Percentiles rank a stretch among this genome's conserved stretches.
Conservation (phyloP, 768 basidiomycete genomes). For the Cyclocybe aegerita region DNA sequence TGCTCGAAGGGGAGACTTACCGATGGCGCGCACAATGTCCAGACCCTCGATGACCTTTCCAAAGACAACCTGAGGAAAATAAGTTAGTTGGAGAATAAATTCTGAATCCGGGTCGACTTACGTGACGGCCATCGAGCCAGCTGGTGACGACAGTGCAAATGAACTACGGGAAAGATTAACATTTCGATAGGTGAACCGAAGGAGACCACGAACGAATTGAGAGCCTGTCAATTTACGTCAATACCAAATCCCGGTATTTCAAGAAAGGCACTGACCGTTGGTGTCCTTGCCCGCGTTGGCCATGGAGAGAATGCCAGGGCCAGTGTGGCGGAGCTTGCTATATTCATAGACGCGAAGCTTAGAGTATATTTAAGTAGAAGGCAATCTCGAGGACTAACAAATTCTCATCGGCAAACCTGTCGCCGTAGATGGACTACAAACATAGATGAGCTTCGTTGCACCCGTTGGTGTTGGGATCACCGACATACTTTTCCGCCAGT, state of each 20-base stretch:
- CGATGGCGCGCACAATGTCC: slow-evolving; percentile 79
- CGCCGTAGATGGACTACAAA: slow-evolving; percentile 82
- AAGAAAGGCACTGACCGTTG: slow-evolving; percentile 57
- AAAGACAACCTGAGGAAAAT: slow-evolving; percentile 73
- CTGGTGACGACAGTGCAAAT: slow-evolving; percentile 85
- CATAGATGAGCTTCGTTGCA: background rate
- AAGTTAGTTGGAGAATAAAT: background rate
- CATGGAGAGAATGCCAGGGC: slow-evolving; percentile 88
- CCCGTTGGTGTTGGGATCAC: background rate
- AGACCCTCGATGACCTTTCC: slow-evolving; percentile 91
- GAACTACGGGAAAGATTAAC: slow-evolving; percentile 54
- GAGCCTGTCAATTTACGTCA: slow-evolving; percentile 52
- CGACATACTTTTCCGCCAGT: slow-evolving; percentile 80
- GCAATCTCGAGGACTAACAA: slow-evolving; percentile 52
- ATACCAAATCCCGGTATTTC: background rate
- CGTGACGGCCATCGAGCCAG: slow-evolving; percentile 93
- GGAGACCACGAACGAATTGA: slow-evolving; percentile 70
- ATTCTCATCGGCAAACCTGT: slow-evolving; percentile 93
- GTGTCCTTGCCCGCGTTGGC: slow-evolving; percentile 93
- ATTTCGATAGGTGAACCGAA: background rate
- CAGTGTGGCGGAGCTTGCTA: slow-evolving; percentile 95
- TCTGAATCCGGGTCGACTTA: slow-evolving; percentile 28
- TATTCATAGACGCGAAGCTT: slow-evolving; percentile 4
- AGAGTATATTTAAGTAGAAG: background rate
- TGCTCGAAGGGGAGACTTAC: slow-evolving; percentile 31